These are phyloP conservation scores for Sphagnum magellanicum DNA, from an alignment of 228 moss, liverwort and hornwort genomes.

Conservation along the genomic window DNA sequence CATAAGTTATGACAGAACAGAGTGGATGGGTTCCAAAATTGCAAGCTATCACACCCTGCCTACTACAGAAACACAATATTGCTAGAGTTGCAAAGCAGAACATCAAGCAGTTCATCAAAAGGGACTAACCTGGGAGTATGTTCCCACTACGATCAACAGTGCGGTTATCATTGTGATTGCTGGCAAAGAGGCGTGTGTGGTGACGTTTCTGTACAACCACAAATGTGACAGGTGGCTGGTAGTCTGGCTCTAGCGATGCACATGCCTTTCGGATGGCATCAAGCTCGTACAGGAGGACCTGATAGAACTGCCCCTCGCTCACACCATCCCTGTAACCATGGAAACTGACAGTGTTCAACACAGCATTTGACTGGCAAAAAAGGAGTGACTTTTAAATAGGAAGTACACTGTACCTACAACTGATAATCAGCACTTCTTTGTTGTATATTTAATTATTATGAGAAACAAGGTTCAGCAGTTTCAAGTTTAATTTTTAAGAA, in stretches of 20 bases:
- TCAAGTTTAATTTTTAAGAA: neutral
- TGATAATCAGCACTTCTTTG: neutral
- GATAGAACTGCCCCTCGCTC: slow-evolving; percentile 94
- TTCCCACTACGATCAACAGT: slow-evolving; percentile 85
- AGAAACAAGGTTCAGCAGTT: neutral
- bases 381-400: neutral
- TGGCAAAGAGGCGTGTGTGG: slow-evolving; percentile 89
- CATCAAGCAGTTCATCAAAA: too few relatives aligned
- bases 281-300: slow-evolving; percentile 83
- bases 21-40: too few relatives aligned
- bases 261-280: slow-evolving; percentile 96
- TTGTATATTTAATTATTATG: neutral
- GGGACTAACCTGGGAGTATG: slow-evolving; percentile 52
- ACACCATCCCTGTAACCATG: slow-evolving; percentile 70
- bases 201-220: slow-evolving; percentile 98
- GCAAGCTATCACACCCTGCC: too few relatives aligned
- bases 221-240: slow-evolving; percentile 97
- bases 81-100: too few relatives aligned
- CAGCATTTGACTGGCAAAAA: too few relatives aligned
- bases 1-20: too few relatives aligned
- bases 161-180: slow-evolving; percentile 72
- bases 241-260: slow-evolving; percentile 88
- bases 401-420: neutral
- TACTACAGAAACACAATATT: too few relatives aligned
- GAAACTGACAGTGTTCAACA: too few relatives aligned